These are phyloP conservation scores for Rhododendron vialii DNA, from an alignment of 148 eudicot genomes.

Conservation along the genomic window DNA sequence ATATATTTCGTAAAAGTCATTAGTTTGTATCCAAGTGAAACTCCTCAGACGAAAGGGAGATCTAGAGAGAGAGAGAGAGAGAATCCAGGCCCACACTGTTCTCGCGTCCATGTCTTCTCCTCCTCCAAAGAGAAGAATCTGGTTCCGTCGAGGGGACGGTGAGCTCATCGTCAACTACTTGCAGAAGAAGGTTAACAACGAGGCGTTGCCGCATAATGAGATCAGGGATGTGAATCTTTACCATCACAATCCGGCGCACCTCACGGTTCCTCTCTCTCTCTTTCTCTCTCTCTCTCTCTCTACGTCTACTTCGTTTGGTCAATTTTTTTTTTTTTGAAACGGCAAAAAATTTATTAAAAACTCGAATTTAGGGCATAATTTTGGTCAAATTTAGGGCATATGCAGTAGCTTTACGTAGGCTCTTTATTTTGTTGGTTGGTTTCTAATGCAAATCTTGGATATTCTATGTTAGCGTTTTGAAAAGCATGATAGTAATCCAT, in stretches of 20 bases:
- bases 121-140: not conserved
- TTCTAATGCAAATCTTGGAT: no score
- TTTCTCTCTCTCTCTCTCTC: no score
- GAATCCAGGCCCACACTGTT: not conserved
- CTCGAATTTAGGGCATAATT: no score
- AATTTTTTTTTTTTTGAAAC: not conserved
- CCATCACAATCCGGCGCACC: constrained; percentile 3
- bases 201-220: constrained; percentile 1
- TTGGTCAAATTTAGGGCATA: no score
- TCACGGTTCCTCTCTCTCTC: constrained; percentile 13
- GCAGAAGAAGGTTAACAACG: constrained; percentile 11
- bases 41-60: no score
- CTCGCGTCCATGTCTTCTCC: not conserved
- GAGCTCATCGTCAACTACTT: constrained; percentile 24
- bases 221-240: constrained; percentile 18
- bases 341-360: no score
- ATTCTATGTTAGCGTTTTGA: no score
- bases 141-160: constrained; percentile 12
- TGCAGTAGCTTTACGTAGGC: not conserved
- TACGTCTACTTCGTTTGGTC: no score
- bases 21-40: not conserved
- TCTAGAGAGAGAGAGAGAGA: not conserved
- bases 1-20: not conserved
- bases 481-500: no score
- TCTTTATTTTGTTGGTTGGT: no score